These are phyloP conservation scores for Angomonas ambiguus DNA, from an alignment of 208 protist genomes.

Conservation along the genomic window DNA sequence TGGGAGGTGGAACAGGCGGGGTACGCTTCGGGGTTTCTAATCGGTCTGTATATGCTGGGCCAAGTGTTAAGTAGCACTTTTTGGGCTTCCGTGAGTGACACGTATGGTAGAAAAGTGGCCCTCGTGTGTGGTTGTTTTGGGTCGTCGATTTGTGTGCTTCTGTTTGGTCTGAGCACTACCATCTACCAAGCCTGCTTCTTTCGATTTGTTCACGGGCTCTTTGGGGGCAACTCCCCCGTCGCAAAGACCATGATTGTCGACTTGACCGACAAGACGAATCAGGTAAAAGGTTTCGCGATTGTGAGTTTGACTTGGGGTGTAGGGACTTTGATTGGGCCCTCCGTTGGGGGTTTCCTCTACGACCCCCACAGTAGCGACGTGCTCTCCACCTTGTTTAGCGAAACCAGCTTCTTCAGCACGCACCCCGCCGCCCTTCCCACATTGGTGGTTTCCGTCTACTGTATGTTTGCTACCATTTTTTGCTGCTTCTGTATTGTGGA, in stretches of 20 bases:
- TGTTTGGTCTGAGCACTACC: constrained; percentile 39
- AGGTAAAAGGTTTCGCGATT: constrained; percentile 91
- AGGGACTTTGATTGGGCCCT: constrained; percentile 54
- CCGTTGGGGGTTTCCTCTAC: constrained; percentile 70
- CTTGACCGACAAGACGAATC: constrained; percentile 62
- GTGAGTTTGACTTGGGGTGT: constrained; percentile 87
- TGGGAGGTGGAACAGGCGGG: constrained; percentile 32
- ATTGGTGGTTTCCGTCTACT: constrained; percentile 39
- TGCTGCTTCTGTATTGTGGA: constrained; percentile 43
- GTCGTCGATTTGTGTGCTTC: constrained; percentile 22
- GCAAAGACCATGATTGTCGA: constrained; percentile 71
- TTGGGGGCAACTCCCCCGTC: constrained; percentile 63
- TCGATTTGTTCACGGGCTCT: constrained; percentile 66
- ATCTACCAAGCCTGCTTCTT: constrained; percentile 32
- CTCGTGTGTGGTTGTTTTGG: constrained; percentile 29
- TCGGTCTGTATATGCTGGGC: constrained; percentile 54
- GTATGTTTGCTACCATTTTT: constrained; percentile 21
- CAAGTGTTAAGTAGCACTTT: constrained; percentile 35
- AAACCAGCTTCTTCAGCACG: constrained; percentile 30
- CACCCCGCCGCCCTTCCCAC: constrained; percentile 53
- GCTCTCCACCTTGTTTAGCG: constrained; percentile 6
- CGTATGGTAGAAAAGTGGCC: constrained; percentile 30
- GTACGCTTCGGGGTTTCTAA: constrained; percentile 41
- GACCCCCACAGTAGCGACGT: constrained; percentile 36
- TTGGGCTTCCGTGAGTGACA: constrained; percentile 42